Evolutionary conservation across 148 eudicot genomes (phyloP).

Genomic region (Amaranthus cruentus): DNA sequence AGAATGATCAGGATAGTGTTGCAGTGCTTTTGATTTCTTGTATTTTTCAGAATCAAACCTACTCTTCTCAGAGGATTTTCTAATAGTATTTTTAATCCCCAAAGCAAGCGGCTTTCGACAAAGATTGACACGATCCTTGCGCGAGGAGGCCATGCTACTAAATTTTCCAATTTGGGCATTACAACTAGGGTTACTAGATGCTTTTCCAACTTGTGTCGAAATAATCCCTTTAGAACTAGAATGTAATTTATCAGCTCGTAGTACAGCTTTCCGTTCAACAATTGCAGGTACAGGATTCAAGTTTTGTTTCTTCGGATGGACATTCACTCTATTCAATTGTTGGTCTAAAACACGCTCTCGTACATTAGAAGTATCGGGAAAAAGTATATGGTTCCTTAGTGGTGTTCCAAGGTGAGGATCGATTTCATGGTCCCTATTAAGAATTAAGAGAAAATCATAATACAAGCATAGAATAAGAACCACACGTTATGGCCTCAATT

Average conservation of each 20-base stretch:
- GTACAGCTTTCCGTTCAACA: constrained; percentile 20
- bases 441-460: constrained; percentile 16
- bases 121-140: constrained; percentile 8
- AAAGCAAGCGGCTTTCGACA: constrained; percentile 15
- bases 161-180: constrained; percentile 11
- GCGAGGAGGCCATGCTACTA: constrained; percentile 2
- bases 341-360: constrained; percentile 12
- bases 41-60: constrained; percentile 11
- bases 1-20: constrained; percentile 8
- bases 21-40: constrained; percentile 5
- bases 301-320: constrained; percentile 20
- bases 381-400: constrained; percentile 53
- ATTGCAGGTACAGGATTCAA: background rate
- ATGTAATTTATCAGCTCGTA: constrained; percentile 11
- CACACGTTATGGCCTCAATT: background rate
- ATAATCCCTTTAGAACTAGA: constrained; percentile 7
- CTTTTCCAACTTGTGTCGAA: constrained; percentile 8
- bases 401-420: constrained; percentile 55
- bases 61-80: constrained; percentile 3
- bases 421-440: constrained; percentile 63
- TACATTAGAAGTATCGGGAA: constrained; percentile 38
- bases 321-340: constrained; percentile 2
- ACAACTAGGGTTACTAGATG: constrained; percentile 12
- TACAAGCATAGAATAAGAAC: background rate
- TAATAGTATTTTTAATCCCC: background rate